Conservation (phyloP, 148 eudicot genomes). For the Tetragonia tetragonoides region DNA sequence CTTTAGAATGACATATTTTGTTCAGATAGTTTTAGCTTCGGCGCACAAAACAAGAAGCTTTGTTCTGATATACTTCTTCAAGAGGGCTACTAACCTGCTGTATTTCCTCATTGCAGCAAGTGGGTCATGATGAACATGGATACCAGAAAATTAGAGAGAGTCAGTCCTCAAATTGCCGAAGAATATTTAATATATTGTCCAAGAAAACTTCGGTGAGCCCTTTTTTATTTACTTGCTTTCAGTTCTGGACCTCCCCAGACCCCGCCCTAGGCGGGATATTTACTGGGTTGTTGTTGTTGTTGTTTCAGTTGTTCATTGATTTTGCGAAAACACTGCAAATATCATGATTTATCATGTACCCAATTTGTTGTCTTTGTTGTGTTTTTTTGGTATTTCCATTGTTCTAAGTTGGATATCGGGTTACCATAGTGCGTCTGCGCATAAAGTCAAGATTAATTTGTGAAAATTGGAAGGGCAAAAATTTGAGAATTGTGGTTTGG, state of each 20-base stretch:
- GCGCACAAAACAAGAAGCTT: not conserved
- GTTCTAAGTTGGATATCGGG: not conserved
- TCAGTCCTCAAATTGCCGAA: constrained; percentile 64
- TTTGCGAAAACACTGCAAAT: not conserved
- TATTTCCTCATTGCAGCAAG: constrained; percentile 53
- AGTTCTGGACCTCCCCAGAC: too few relatives aligned
- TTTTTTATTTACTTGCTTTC: not conserved
- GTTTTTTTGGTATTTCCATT: not conserved
- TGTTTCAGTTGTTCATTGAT: not conserved
- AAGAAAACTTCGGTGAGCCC: constrained; percentile 55
- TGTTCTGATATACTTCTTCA: not conserved
- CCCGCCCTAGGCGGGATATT: too few relatives aligned
- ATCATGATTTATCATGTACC: not conserved
- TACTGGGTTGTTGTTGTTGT: too few relatives aligned
- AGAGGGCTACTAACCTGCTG: constrained; percentile 7
- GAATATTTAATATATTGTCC: constrained; percentile 64
- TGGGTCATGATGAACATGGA: constrained; percentile 99
- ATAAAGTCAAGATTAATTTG: too few relatives aligned
- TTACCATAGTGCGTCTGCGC: not conserved
- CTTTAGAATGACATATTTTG: not conserved
- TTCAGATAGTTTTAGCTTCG: not conserved
- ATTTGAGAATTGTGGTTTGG: too few relatives aligned
- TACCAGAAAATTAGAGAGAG: constrained; percentile 84
- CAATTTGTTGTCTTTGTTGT: not conserved
- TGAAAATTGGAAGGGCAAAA: too few relatives aligned